Percentiles rank a stretch among this genome's conserved stretches.
phyloP scores from a whole-genome alignment of 108 stramenopile genomes.

The Hondaea fermentalgiana region DNA sequence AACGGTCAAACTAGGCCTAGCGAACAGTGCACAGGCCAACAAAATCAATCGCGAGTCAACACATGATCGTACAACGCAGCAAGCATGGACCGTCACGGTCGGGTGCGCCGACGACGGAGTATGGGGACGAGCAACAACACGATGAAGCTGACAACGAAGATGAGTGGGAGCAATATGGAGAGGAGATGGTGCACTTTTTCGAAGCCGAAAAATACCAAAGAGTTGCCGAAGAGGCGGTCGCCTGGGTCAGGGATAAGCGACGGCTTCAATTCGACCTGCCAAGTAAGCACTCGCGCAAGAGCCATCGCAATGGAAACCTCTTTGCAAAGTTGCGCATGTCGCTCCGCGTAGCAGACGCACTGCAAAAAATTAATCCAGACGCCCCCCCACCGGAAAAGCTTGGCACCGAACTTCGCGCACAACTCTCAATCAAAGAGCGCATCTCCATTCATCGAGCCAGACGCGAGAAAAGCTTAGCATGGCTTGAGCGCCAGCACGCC shows the following conservation, averaged over 20 bases:
- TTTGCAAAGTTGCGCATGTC: background rate
- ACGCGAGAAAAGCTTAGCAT: background rate
- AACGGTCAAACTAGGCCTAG: too few species aligned
- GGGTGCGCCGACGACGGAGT: background rate
- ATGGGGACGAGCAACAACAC: background rate
- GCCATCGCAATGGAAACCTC: background rate
- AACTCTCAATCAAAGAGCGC: background rate
- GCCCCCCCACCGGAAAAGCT: background rate
- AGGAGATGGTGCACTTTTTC: background rate
- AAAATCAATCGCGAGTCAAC: too few species aligned
- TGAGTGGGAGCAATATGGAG: background rate
- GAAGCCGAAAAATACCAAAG: background rate
- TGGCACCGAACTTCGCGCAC: background rate
- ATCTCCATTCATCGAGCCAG: background rate
- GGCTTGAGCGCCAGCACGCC: background rate
- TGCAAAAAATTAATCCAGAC: background rate
- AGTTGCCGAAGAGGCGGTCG: background rate
- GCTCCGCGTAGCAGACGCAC: background rate
- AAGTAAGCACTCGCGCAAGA: background rate
- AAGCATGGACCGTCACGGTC: background rate
- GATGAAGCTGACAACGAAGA: background rate
- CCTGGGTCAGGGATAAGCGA: too few species aligned
- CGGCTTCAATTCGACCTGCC: background rate
- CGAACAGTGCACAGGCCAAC: too few species aligned
- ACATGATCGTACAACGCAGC: too few species aligned